Evolutionary conservation across 164 flowering plant genomes (phyloP).

Genomic region (Vitis cinerea): DNA sequence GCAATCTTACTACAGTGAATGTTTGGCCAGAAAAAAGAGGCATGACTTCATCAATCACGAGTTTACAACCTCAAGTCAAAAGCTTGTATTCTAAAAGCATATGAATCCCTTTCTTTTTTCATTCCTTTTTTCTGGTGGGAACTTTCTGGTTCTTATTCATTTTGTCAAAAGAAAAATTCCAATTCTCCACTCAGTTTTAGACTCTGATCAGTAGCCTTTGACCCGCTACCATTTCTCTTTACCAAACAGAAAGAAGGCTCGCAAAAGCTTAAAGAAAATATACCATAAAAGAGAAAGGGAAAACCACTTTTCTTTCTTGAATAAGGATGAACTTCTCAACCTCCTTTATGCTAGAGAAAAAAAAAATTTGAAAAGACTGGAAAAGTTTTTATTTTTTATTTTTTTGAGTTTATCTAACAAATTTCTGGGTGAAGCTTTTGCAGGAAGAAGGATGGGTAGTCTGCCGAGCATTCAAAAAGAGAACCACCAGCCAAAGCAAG

Average conservation of each 20-base stretch:
- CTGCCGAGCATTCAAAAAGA: constrained; percentile 88
- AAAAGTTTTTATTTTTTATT: neutral
- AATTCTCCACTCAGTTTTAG: constrained; percentile 6
- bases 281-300: neutral
- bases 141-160: constrained; percentile 4
- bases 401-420: neutral
- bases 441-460: constrained; percentile 99
- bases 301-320: neutral
- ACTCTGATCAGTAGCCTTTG: neutral
- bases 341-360: neutral
- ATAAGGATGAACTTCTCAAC: neutral
- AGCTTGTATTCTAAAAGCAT: constrained; percentile 13
- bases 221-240: constrained; percentile 12
- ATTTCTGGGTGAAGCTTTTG: constrained; percentile 8
- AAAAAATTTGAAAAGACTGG: neutral
- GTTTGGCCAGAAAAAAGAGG: too few relatives aligned
- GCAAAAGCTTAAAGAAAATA: neutral
- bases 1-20: too few relatives aligned
- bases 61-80: constrained; percentile 16
- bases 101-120: constrained; percentile 6
- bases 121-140: constrained; percentile 18
- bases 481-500: constrained; percentile 47
- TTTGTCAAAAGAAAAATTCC: constrained; percentile 31
- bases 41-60: neutral
- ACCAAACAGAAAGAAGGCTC: constrained; percentile 15